phyloP scores from a whole-genome alignment of 768 basidiomycete genomes.

The Psilocybe tampanensis region DNA sequence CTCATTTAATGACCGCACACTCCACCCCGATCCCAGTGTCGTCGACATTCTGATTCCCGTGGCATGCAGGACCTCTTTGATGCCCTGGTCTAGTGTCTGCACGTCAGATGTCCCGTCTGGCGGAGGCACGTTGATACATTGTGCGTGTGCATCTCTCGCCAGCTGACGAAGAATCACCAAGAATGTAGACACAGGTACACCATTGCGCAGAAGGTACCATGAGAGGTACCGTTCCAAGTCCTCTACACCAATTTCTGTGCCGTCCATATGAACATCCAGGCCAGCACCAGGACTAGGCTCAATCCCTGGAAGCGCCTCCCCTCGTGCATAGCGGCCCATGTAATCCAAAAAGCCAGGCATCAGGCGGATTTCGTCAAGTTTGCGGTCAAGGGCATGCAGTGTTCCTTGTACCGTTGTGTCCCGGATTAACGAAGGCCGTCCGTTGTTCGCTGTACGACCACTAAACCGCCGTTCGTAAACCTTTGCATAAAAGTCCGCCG shows the following conservation, averaged over 20 bases:
- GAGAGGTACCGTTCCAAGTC: constrained; percentile 45
- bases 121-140: constrained; percentile 49
- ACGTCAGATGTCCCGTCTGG: constrained; percentile 54
- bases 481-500: constrained; percentile 75
- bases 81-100: constrained; percentile 45
- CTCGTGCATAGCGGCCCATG: constrained; percentile 58
- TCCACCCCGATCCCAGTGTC: constrained; percentile 72
- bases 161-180: constrained; percentile 62
- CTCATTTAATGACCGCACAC: constrained; percentile 67
- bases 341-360: constrained; percentile 42
- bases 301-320: constrained; percentile 38
- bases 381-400: constrained; percentile 61
- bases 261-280: constrained; percentile 6
- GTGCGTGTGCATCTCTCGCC: constrained; percentile 61
- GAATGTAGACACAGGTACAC: constrained; percentile 71
- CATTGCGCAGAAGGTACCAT: constrained; percentile 74
- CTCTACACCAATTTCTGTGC: constrained; percentile 15
- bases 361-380: constrained; percentile 48
- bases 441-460: constrained; percentile 66
- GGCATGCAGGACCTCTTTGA: constrained; percentile 84
- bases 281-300: background rate
- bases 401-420: constrained; percentile 73
- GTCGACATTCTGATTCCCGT: constrained; percentile 84
- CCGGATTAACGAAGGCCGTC: constrained; percentile 67
- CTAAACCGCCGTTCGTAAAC: constrained; percentile 77